Conservation (phyloP, 768 basidiomycete genomes). For the Pseudohyphozyma bogoriensis region DNA sequence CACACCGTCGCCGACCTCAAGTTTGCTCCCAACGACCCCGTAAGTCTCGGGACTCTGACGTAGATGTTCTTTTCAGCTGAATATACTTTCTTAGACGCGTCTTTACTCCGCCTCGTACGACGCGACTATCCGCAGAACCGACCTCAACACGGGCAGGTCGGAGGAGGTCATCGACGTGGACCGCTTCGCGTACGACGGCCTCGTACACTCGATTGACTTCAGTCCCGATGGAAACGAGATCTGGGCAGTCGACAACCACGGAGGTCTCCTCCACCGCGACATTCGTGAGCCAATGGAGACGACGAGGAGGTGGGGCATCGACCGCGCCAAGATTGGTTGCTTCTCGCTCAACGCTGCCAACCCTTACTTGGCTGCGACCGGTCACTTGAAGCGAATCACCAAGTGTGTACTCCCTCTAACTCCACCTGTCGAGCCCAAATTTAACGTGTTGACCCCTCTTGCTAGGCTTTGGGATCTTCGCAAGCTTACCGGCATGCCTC, state of each 20-base stretch:
- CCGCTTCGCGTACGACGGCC: constrained; percentile 35
- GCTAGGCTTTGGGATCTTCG: constrained; percentile 28
- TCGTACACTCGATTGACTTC: constrained; percentile 42
- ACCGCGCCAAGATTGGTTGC: constrained; percentile 17
- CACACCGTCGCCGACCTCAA: constrained; percentile 37
- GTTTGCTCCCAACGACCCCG: constrained; percentile 37
- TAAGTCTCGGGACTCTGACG: constrained; percentile 28
- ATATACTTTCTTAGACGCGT: constrained; percentile 14
- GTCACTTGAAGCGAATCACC: constrained; percentile 30
- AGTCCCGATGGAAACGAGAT: constrained; percentile 32
- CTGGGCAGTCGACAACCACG: constrained; percentile 34
- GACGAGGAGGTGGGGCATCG: constrained; percentile 29
- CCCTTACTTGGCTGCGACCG: constrained; percentile 22
- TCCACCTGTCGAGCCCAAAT: not conserved
- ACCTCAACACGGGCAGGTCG: constrained; percentile 37
- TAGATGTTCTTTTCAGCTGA: not conserved
- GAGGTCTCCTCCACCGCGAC: constrained; percentile 27
- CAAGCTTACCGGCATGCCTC: constrained; percentile 9
- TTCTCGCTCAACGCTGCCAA: constrained; percentile 25
- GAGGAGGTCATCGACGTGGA: constrained; percentile 37
- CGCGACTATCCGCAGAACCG: constrained; percentile 38
- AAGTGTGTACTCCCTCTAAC: not conserved
- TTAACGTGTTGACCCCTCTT: not conserved
- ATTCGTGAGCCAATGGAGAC: constrained; percentile 16
- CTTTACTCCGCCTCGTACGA: constrained; percentile 42